These are phyloP conservation scores for Ophiosphaerella korrae DNA, from an alignment of 2,329 filamentous ascomycete genomes.

Conservation along the genomic window DNA sequence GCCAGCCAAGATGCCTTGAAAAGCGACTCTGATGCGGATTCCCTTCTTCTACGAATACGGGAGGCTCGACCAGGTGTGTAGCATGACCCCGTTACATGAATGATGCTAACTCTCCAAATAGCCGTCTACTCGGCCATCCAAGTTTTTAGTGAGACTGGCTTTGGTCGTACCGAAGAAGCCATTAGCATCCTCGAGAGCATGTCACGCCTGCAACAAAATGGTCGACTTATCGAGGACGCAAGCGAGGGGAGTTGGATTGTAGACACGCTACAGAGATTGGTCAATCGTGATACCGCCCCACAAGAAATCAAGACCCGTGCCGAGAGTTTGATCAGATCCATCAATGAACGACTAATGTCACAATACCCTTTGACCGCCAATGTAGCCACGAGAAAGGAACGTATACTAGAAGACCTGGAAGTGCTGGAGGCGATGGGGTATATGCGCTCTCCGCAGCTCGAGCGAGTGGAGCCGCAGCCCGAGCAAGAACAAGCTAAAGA, in stretches of 20 bases:
- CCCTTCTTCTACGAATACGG: constrained; percentile 38
- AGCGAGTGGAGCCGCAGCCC: constrained; percentile 28
- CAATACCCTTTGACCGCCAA: constrained; percentile 35
- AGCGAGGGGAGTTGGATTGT: constrained; percentile 42
- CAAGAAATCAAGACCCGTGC: constrained; percentile 31
- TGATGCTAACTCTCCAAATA: constrained; percentile 21
- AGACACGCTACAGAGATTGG: constrained; percentile 37
- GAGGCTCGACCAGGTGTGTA: constrained; percentile 44
- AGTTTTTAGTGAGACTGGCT: constrained; percentile 39
- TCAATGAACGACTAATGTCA: constrained; percentile 46
- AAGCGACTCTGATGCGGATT: constrained; percentile 32
- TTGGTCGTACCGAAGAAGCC: constrained; percentile 32
- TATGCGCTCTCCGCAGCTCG: constrained; percentile 24
- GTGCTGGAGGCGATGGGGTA: constrained; percentile 38
- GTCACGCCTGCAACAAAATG: constrained; percentile 29
- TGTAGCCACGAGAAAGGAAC: constrained; percentile 27
- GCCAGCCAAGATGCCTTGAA: constrained; percentile 20
- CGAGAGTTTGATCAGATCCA: constrained; percentile 33
- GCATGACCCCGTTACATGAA: constrained; percentile 12
- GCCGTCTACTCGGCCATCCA: constrained; percentile 42
- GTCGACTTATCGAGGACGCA: constrained; percentile 32
- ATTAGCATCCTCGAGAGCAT: constrained; percentile 32
- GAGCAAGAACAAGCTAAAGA: constrained; percentile 31
- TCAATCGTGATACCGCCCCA: constrained; percentile 26
- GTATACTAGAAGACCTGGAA: constrained; percentile 37